These are phyloP conservation scores for Aphanomyces astaci DNA, from an alignment of 352 stramenopile genomes.

Conservation along the genomic window DNA sequence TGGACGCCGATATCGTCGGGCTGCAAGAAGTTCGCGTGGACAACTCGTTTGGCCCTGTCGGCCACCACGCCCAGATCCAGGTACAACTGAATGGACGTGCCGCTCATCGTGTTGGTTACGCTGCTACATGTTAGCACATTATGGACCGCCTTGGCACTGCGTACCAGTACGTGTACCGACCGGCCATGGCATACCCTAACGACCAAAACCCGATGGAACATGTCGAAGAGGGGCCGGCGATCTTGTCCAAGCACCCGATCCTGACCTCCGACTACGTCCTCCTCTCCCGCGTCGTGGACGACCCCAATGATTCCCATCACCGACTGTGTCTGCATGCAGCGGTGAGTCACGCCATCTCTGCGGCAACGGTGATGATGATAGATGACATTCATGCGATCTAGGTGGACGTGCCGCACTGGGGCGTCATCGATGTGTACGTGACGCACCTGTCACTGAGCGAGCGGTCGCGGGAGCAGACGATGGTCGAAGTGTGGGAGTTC, in stretches of 20 bases:
- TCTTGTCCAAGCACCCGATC: slow-evolving; percentile 78
- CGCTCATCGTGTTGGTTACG: no score
- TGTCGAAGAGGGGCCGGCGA: slow-evolving; percentile 74
- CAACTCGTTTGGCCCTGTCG: slow-evolving; percentile 48
- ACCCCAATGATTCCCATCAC: slow-evolving; percentile 80
- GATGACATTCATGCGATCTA: no score
- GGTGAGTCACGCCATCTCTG: slow-evolving; percentile 31
- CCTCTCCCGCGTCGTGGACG: slow-evolving; percentile 65
- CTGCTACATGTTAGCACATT: slow-evolving; percentile 38
- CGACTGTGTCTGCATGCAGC: slow-evolving; percentile 73
- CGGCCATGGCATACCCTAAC: slow-evolving; percentile 81
- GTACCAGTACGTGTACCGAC: slow-evolving; percentile 82
- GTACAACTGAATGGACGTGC: no score
- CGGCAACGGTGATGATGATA: no score
- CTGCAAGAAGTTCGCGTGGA: slow-evolving; percentile 86
- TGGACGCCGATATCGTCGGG: slow-evolving; percentile 59
- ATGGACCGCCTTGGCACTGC: slow-evolving; percentile 37
- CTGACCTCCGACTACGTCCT: slow-evolving; percentile 72
- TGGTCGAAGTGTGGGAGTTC: slow-evolving; percentile 75
- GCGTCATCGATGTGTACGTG: slow-evolving; percentile 76
- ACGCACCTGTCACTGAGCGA: slow-evolving; percentile 80
- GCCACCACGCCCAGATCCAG: slow-evolving; percentile 66
- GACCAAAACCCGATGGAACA: slow-evolving; percentile 46
- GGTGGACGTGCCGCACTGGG: slow-evolving; percentile 44
- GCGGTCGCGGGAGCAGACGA: slow-evolving; percentile 57